Conservation (phyloP, 352 stramenopile genomes). For the Phytophthora constricta region DNA sequence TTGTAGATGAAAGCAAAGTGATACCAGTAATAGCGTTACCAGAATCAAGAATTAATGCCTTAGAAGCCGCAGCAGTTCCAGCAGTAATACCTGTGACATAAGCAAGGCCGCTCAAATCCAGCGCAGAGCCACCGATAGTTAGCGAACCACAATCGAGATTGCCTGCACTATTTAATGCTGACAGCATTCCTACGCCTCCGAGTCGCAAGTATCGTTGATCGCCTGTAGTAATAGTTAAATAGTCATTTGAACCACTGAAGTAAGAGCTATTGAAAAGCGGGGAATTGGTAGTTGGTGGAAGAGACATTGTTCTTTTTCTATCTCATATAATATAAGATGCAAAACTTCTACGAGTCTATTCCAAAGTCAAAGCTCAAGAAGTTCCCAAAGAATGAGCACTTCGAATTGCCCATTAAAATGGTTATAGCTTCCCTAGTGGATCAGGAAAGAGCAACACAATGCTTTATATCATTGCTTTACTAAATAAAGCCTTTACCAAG, state of each 20-base stretch:
- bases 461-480: conserved; percentile 15
- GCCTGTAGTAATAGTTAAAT: no score
- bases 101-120: not conserved
- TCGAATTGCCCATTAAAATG: conserved; percentile 17
- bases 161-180: not conserved
- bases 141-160: not conserved
- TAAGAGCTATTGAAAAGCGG: not conserved
- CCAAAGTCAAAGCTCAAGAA: conserved; percentile 22
- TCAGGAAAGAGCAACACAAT: conserved; percentile 19
- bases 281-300: conserved; percentile 14
- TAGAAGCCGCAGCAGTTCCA: no score
- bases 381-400: conserved; percentile 19
- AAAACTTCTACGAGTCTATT: conserved; percentile 24
- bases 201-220: not conserved
- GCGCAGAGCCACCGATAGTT: not conserved
- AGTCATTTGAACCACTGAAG: not conserved
- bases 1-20: no score
- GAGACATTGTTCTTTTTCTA: conserved; percentile 25
- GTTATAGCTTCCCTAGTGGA: conserved; percentile 3
- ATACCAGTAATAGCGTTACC: no score
- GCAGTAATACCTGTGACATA: conserved; percentile 4
- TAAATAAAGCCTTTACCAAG: conserved; percentile 28
- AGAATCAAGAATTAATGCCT: no score
- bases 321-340: conserved; percentile 22
- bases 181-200: not conserved